These are phyloP conservation scores for Boletus barrowsii DNA, from an alignment of 768 basidiomycete species.

Conservation along the genomic window DNA sequence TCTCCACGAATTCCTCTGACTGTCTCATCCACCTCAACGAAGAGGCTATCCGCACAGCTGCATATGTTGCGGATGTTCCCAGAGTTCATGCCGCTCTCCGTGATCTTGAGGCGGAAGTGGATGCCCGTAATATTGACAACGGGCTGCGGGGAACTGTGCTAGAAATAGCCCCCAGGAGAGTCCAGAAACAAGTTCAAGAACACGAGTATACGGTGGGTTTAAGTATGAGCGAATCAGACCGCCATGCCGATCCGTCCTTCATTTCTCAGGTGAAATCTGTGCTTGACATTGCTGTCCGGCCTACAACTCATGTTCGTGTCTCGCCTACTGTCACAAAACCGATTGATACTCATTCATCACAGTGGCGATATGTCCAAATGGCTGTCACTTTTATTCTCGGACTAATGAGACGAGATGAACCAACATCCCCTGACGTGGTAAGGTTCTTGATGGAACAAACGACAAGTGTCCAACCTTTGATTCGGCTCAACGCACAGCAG, in stretches of 20 bases:
- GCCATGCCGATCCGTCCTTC: conserved; percentile 1
- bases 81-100: conserved; percentile 47
- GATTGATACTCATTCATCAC: conserved; percentile 12
- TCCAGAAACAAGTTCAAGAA: conserved; percentile 42
- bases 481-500: conserved; percentile 65
- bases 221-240: not conserved
- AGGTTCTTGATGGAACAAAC: conserved; percentile 64
- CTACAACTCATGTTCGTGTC: conserved; percentile 68
- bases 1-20: conserved; percentile 54
- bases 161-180: conserved; percentile 41
- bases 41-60: conserved; percentile 61
- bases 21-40: conserved; percentile 58
- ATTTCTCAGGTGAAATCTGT: conserved; percentile 52
- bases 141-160: conserved; percentile 43
- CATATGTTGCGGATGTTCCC: conserved; percentile 49
- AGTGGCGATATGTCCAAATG: conserved; percentile 85
- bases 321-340: not conserved
- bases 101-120: conserved; percentile 51
- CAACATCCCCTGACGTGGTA: conserved; percentile 50
- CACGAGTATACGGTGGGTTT: conserved; percentile 49
- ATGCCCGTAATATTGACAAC: conserved; percentile 39
- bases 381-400: conserved; percentile 59
- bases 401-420: conserved; percentile 61
- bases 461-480: conserved; percentile 68
- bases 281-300: conserved; percentile 54